phyloP scores from a whole-genome alignment of 495 filamentous ascomycete genomes.

The Penicillium roqueforti region DNA sequence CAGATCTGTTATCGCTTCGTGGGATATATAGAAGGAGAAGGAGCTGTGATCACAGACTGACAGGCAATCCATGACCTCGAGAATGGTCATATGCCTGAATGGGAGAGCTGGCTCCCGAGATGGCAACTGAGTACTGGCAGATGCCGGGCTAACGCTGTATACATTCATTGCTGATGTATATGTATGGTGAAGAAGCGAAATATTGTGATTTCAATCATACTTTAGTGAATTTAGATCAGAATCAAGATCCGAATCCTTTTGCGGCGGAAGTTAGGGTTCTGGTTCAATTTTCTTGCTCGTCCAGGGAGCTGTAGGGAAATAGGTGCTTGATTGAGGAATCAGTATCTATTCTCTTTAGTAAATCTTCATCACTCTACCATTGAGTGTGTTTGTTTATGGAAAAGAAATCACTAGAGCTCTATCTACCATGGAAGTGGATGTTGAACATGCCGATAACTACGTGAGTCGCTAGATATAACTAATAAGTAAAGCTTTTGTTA shows the following conservation, averaged over 20 bases:
- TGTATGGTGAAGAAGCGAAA: slow-evolving; percentile 87
- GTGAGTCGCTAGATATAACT: not conserved
- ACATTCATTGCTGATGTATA: slow-evolving; percentile 76
- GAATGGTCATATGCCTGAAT: slow-evolving; percentile 70
- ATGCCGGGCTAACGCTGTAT: slow-evolving; percentile 79
- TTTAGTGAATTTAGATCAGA: slow-evolving; percentile 73
- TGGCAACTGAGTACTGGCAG: slow-evolving; percentile 81
- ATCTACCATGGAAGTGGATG: not conserved
- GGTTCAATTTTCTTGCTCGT: not conserved
- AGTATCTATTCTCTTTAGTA: not conserved
- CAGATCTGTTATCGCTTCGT: slow-evolving; percentile 91
- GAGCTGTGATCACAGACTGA: slow-evolving; percentile 90
- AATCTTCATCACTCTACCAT: not conserved
- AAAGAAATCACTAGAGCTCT: not conserved
- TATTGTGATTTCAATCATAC: slow-evolving; percentile 96
- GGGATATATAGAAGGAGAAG: slow-evolving; percentile 92
- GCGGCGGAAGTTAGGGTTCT: slow-evolving; percentile 64
- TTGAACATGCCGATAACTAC: not conserved
- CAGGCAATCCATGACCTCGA: slow-evolving; percentile 80
- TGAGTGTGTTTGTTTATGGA: not conserved
- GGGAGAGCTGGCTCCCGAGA: slow-evolving; percentile 75
- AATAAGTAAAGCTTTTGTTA: not conserved
- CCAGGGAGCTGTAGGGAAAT: not conserved
- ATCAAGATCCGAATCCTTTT: slow-evolving; percentile 86
- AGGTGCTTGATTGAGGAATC: not conserved